Base-by-base conservation (phyloP, 1,284 basidiomycete genomes). In the Ceratobasidium sp. region DNA sequence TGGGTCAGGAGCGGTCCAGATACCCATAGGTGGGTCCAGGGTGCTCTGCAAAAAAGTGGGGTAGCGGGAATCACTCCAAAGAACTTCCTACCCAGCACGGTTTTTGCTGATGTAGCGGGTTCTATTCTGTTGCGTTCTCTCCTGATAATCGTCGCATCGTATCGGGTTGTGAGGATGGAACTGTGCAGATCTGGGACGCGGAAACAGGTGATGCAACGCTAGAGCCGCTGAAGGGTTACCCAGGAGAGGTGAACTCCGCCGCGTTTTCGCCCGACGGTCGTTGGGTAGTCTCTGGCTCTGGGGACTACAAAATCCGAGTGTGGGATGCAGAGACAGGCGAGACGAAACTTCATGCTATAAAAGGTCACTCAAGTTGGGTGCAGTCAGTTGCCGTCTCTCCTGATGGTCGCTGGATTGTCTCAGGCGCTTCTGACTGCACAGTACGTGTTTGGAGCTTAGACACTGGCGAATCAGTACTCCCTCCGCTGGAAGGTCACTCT, bases 371-470 rank as follows among this genome's bases (percentile, higher is more conserved):
- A 10, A 39, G 12, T 15, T 1, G 12, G 10, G 63, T 66, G 39
- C 2, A 12, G 3, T 66, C 63, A 3, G 49, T 69, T 1, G 67
- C 51, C 1, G 5, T 55, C 13, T 69, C 67, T 18, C 72, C 78
- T 18, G 73, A 79, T 60, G 56, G 66, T 51, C 39, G 23, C 10
- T n/a, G 46, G 12, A 26, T 79, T 12, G 78, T 33, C 13, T 76
- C 73, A 3, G 61, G 61, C 10, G 55, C 72, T 2, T 7, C 1
- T 15, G 68, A 61, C 39, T 23, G 15, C 6, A 70, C 44, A 18
- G 66, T 79, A 26, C 78, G 75, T 13, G 13, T 77, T 1, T 79
- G 78, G 78, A 66, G 69, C 58, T 56, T 33, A 1, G 33, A 58
- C 33, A 70, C 61, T 44, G 51, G 78, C 40, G 23, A n/a, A 33